Base-by-base conservation (phyloP, 2,329 filamentous ascomycete genomes). In the Shiraia bambusicola region DNA sequence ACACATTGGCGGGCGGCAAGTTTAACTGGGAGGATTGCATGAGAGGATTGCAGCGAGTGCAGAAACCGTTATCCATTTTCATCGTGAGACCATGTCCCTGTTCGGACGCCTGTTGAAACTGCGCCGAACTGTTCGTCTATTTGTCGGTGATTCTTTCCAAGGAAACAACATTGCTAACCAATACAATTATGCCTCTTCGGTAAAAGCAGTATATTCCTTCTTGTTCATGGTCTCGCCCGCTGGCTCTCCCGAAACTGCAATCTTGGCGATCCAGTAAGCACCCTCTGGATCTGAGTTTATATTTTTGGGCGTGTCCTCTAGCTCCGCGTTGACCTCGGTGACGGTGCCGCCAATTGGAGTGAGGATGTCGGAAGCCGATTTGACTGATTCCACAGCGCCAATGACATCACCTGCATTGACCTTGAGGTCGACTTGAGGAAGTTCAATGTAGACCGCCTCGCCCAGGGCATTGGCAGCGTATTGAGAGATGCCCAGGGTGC, bases 361-460 rank as follows among this genome's bases (percentile, higher is more conserved):
- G 74, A 95, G 86, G 76, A 98, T 95, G 69, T 98, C 93, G 51
- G 88, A 92, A n/a, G 93, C 93, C 50, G 87, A 93, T 79, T 98
- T 98, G 71, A 98, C 93, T 2, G 90, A 96, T 77, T 98, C 93
- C 59, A 98, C 92, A 47, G 92, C 90, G 56, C 93, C 93, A 57
- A 97, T 87, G 52, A 86, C 79, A 66, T 97, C 92, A 61, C 90
- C 90, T 42, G 83, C 80, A 44, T 73, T 72, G 48, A 95, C 79
- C 59, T 85, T 80, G 57, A 83, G 75, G 53, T 82, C 85, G 41
- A 77, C 66, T 55, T 84, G 77, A 42, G 93, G 93, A 22, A 98
- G 86, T 78, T 98, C 93, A 63, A 97, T 90, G 76, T 87, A 98
- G 66, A 98, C 92, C 45, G 97, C 91, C 69, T 98, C 93, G 56